These are phyloP conservation scores for Neurospora sp. DNA, from an alignment of 495 filamentous ascomycete species.

Conservation along the genomic window DNA sequence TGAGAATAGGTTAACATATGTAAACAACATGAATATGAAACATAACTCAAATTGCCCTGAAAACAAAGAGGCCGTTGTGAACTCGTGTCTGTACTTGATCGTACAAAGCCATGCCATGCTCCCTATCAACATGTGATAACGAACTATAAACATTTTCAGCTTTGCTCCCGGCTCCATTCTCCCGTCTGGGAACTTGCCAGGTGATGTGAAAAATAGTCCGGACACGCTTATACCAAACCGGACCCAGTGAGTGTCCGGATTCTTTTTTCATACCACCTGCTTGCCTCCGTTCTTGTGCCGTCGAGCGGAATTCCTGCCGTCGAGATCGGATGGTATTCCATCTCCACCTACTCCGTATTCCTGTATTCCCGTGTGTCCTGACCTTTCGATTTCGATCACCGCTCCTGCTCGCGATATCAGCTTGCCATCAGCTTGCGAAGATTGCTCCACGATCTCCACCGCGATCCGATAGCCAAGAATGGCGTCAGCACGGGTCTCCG, in stretches of 20 bases:
- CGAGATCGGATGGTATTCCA: not conserved
- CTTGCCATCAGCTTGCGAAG: not conserved
- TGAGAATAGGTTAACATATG: not conserved
- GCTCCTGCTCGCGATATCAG: not conserved
- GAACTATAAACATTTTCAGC: not conserved
- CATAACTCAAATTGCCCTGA: too few relatives aligned
- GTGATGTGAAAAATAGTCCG: too few relatives aligned
- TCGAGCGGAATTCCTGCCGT: too few relatives aligned
- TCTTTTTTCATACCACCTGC: too few relatives aligned
- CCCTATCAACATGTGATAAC: not conserved
- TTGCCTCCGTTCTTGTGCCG: too few relatives aligned
- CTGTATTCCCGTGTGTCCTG: not conserved
- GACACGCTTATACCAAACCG: too few relatives aligned
- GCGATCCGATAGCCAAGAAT: not conserved
- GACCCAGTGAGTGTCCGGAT: too few relatives aligned
- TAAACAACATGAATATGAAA: not conserved
- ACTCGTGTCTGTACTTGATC: not conserved
- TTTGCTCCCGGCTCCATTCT: not conserved
- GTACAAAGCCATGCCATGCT: not conserved
- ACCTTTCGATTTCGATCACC: not conserved
- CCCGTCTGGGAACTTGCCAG: not conserved
- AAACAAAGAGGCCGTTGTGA: not conserved
- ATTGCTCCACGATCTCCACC: not conserved
- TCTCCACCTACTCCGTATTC: not conserved
- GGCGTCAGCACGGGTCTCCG: not conserved